Evolutionary conservation across 2,329 filamentous ascomycete genomes (phyloP).

Genomic region (Talaromyces sp.): DNA sequence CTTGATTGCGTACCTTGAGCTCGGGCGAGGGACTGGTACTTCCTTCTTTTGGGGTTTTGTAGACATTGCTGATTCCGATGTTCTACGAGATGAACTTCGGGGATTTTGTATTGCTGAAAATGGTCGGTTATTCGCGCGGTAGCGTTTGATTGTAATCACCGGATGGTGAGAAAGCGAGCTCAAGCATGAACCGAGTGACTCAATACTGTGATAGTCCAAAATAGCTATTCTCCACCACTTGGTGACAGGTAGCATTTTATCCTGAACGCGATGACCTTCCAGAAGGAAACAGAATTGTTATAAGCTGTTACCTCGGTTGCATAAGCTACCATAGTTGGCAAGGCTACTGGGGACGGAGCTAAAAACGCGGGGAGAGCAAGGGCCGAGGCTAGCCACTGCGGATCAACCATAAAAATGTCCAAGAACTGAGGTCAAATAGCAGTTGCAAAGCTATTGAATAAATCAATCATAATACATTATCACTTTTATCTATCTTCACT

Average conservation of each 20-base stretch:
- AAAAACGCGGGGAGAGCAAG: conserved; percentile 1
- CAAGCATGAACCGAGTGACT: background rate
- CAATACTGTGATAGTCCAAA: background rate
- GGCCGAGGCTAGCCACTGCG: background rate
- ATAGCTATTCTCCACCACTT: background rate
- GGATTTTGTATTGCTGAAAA: background rate
- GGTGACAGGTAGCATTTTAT: background rate
- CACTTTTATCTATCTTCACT: conserved; percentile 11
- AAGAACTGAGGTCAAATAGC: background rate
- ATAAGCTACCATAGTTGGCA: background rate
- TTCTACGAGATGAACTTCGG: background rate
- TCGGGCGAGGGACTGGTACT: conserved; percentile 56
- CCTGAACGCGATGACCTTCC: background rate
- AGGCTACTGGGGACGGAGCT: background rate
- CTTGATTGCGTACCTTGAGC: conserved; percentile 53
- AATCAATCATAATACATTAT: conserved; percentile 16
- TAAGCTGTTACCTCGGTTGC: background rate
- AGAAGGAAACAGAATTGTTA: background rate
- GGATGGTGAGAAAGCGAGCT: background rate
- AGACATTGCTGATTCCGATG: conserved; percentile 2
- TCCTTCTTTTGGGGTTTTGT: conserved; percentile 34
- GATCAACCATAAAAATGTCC: background rate
- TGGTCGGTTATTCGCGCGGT: background rate
- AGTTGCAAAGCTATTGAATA: background rate
- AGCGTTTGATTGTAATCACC: background rate